Evolutionary conservation across 202 grass and related monocot species (phyloP).

Genomic region (Cymbopogon flexuosus): DNA sequence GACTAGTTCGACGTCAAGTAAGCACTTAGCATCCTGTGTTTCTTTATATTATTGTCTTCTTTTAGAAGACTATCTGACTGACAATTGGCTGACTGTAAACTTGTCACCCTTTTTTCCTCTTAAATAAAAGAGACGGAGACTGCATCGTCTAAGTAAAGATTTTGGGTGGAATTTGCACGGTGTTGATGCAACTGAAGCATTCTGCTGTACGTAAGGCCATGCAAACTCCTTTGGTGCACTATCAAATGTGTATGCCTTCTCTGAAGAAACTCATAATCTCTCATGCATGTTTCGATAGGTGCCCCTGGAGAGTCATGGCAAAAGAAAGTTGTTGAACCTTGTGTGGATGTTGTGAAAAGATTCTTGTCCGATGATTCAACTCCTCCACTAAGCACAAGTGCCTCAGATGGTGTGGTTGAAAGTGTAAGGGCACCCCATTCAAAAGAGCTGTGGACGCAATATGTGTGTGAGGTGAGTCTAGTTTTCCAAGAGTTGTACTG

Average conservation of each 20-base stretch:
- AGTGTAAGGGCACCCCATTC: slow-evolving; percentile 9
- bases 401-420: slow-evolving; percentile 1
- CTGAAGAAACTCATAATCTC: neutral
- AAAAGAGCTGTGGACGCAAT: slow-evolving; percentile 72
- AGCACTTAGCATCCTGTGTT: slow-evolving; percentile 17
- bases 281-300: slow-evolving; percentile 39
- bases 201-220: slow-evolving; percentile 60
- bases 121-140: slow-evolving; percentile 50
- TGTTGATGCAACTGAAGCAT: slow-evolving; percentile 77
- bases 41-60: neutral
- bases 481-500: neutral
- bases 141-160: slow-evolving; percentile 55
- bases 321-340: slow-evolving; percentile 47
- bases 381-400: neutral
- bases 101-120: neutral
- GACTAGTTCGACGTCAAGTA: slow-evolving; percentile 82
- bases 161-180: slow-evolving; percentile 81
- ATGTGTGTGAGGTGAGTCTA: slow-evolving; percentile 71
- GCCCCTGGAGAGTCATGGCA: slow-evolving; percentile 50
- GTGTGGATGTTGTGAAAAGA: slow-evolving; percentile 45
- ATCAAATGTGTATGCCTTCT: neutral
- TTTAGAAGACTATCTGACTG: neutral
- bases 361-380: slow-evolving; percentile 47
- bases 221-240: neutral
- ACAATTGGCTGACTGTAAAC: slow-evolving; percentile 18